phyloP scores from a whole-genome alignment of 805 yeast genomes.

The Metschnikowia rubicola region DNA sequence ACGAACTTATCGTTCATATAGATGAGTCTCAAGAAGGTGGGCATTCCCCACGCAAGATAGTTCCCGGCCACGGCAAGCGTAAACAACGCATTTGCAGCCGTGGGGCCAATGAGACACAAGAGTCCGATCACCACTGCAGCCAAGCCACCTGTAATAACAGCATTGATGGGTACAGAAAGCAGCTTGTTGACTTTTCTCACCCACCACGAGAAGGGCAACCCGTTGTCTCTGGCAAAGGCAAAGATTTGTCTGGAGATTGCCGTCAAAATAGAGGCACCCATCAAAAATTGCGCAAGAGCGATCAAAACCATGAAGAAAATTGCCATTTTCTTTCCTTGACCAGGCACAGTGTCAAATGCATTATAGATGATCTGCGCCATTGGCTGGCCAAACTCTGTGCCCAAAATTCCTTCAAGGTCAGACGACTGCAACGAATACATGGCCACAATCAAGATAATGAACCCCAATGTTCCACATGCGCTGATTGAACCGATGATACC shows the following conservation, averaged over 20 bases:
- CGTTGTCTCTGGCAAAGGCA: slow-evolving; percentile 77
- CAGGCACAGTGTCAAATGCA: slow-evolving; percentile 35
- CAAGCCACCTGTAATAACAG: slow-evolving; percentile 47
- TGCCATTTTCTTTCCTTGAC: slow-evolving; percentile 57
- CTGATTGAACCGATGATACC: slow-evolving; percentile 60
- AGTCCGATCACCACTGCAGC: slow-evolving; percentile 53
- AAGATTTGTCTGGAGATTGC: slow-evolving; percentile 70
- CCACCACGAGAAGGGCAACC: slow-evolving; percentile 52
- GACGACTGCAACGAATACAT: slow-evolving; percentile 53
- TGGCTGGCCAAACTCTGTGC: slow-evolving; percentile 46
- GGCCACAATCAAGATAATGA: slow-evolving; percentile 49
- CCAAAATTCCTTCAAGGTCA: slow-evolving; percentile 23
- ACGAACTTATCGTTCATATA: slow-evolving; percentile 47
- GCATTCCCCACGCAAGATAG: slow-evolving; percentile 60
- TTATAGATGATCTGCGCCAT: slow-evolving; percentile 64
- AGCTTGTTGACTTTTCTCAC: slow-evolving; percentile 56
- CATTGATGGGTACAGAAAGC: slow-evolving; percentile 62
- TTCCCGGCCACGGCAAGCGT: slow-evolving; percentile 62
- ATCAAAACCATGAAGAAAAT: slow-evolving; percentile 58
- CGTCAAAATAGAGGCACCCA: slow-evolving; percentile 62
- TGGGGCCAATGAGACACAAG: slow-evolving; percentile 52
- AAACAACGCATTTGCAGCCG: slow-evolving; percentile 68
- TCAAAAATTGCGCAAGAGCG: slow-evolving; percentile 58
- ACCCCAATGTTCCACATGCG: slow-evolving; percentile 58
- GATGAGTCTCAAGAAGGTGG: slow-evolving; percentile 46